A percentile compares a stretch with the other conserved stretches of the same genome.
phyloP scores from a whole-genome alignment of 2,329 filamentous ascomycete genomes.

The Exophiala oligosperma region DNA sequence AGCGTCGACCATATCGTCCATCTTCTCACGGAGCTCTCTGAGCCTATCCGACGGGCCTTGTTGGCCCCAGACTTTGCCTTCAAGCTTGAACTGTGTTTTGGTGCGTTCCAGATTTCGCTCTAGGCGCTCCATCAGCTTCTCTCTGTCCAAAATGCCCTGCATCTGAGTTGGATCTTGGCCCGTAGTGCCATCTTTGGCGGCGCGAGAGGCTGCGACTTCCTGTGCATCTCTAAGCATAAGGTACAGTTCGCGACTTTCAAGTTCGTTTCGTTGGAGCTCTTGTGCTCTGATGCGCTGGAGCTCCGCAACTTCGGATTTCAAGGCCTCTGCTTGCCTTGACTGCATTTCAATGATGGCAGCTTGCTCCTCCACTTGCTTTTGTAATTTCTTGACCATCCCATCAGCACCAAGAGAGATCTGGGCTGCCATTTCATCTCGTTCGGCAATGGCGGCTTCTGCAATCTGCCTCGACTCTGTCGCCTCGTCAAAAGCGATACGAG shows the following conservation, averaged over 20 bases:
- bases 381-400: constrained; percentile 86
- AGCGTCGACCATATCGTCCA: constrained; percentile 69
- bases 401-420: constrained; percentile 90
- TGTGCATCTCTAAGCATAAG: constrained; percentile 98
- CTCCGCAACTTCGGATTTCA: constrained; percentile 87
- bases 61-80: constrained; percentile 87
- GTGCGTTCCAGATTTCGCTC: constrained; percentile 95
- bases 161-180: constrained; percentile 71
- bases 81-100: constrained; percentile 96
- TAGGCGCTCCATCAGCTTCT: constrained; percentile 86
- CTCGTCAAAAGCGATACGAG: constrained; percentile 87
- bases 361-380: constrained; percentile 93
- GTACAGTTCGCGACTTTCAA: constrained; percentile 94
- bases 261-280: constrained; percentile 89
- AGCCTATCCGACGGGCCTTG: constrained; percentile 87
- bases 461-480: constrained; percentile 87
- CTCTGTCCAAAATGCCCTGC: constrained; percentile 90
- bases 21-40: constrained; percentile 87
- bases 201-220: constrained; percentile 88
- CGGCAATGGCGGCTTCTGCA: constrained; percentile 91
- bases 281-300: constrained; percentile 82
- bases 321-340: constrained; percentile 76
- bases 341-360: constrained; percentile 87
- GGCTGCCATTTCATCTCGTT: constrained; percentile 90
- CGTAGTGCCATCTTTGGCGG: constrained; percentile 60